Evolutionary conservation across 78 protist genomes (phyloP), one percentile per base, ranked within the genome.

Genomic region (Chrysochromulina parva): DNA sequence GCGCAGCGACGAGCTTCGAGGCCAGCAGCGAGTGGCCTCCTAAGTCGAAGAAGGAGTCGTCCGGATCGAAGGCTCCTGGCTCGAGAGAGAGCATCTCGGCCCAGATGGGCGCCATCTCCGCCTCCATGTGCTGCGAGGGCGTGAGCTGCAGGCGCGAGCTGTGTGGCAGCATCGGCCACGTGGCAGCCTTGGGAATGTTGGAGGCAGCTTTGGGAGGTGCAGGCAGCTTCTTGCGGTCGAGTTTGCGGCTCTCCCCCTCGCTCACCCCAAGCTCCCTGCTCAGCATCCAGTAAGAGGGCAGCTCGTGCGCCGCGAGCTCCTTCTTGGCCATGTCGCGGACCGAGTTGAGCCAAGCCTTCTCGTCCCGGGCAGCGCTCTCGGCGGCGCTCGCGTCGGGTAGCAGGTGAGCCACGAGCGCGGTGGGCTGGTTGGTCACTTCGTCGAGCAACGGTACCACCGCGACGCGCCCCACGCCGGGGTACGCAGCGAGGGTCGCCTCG

Each of bases 1-100:
- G 76, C 65, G 24, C 38, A 4, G 81, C 74, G 24, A 87, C 81
- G 22, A 89, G 58, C 50, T 28, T 50, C 17, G 86, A 11, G 13
- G 92, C 92, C 54, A 73, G 55, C 58, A 89, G 62, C 74, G 92
- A 89, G 86, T 89, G 92, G 28, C 92, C 92, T 55, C 92, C 92
- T 7, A 73, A 17, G 47, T 89, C 92, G 60, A 89, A 89, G 69
- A 89, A 89, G 86, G 58, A 58, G 58, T 89, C 92, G 66, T 73
- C 48, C 19, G 59, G 28, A 19, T 26, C 71, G 55, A 89, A 22
- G 55, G 47, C 54, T 38, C 38, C 38, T 38, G 38, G 38, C 5
- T 2, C 16, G 20, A 54, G 7, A 11, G 58, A 85, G 55, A 89
- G 86, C 92, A 69, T 38, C 26, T 10, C 66, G 28, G 59, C 17